Evolutionary conservation across 2,329 filamentous ascomycete species (phyloP).

Genomic region (Dactylellina leptospora): DNA sequence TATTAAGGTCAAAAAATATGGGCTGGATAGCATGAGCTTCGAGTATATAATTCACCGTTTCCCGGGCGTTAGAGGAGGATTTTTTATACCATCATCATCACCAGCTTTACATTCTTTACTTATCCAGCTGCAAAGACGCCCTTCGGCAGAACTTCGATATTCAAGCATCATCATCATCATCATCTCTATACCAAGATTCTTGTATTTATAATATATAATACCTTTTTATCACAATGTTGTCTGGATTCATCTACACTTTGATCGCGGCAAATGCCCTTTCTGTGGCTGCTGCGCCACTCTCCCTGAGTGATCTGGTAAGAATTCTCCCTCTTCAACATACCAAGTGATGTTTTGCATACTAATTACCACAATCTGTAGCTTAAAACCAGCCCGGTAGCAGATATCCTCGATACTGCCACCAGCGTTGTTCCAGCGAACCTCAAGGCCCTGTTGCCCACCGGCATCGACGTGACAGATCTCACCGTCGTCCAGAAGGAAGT

Average conservation of each 20-base stretch:
- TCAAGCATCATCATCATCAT: too few species aligned
- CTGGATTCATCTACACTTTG: slow-evolving; percentile 8
- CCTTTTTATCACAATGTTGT: background rate
- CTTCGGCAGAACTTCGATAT: slow-evolving; percentile 3
- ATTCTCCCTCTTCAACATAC: background rate
- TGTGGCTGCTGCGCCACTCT: slow-evolving; percentile 1
- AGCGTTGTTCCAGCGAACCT: background rate
- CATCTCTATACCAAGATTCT: background rate
- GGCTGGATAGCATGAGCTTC: background rate
- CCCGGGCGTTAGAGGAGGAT: background rate
- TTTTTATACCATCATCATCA: background rate
- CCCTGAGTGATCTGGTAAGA: background rate
- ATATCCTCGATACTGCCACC: background rate
- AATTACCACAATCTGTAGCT: too few species aligned
- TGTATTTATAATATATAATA: background rate
- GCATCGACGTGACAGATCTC: background rate
- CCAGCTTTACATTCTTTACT: background rate
- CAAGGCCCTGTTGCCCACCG: too few species aligned
- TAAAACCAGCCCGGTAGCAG: too few species aligned
- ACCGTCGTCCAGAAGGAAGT: background rate
- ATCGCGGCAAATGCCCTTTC: slow-evolving; percentile 6
- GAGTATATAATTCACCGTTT: background rate
- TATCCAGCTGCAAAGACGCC: slow-evolving; percentile 1
- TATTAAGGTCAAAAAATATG: background rate
- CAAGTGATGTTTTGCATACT: too few species aligned